Evolutionary conservation across 345 rosid genomes (phyloP), one percentile per base, ranked within the genome.

Genomic region (Gossypium herbaceum): DNA sequence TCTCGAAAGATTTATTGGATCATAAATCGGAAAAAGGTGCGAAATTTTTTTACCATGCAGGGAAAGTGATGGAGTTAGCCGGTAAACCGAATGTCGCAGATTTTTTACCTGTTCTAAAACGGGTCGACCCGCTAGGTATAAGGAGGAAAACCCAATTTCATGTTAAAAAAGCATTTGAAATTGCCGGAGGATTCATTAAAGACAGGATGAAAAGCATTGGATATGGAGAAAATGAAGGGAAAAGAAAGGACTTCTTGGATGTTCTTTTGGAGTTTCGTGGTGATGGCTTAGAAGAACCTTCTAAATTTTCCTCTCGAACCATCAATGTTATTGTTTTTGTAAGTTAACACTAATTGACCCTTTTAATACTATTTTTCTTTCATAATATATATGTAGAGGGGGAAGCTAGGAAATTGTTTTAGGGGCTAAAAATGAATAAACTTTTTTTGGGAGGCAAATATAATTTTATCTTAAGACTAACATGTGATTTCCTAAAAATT

Each of bases 201-300:
- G 93, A 91, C 69, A 86, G 98, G 72, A 71, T 69, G 60, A 82
- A 85, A 78, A 76, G 44, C 9, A 76, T 56, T 76, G 73, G 39
- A 29, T 69, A 13, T 3, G 57, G 52, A 44, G 10, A 1, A 0
- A 19, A 52, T 3, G 75, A 56, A 44, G 87, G 76, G 44, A 81
- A 76, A 54, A 80, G 51, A n/a, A 90, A 85, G 51, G 98, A 93
- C 64, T 93, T 81, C 69, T 47, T 93, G 22, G 95, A 93, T 76
- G 95, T 90, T 73, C 88, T 93, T 74, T 73, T 93, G 88, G 95
- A 83, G 75, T 93, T 91, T 72, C 91, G 86, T 0, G 93, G 98
- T 12, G 84, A 84, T 77, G 86, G 87, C 20, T 63, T 47, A 0
- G 80, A 86, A 6, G 90, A 84, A 81, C 80, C 91, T 4, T 51